phyloP scores from a whole-genome alignment of 164 flowering plant genomes.

The Tetracentron sinense region DNA sequence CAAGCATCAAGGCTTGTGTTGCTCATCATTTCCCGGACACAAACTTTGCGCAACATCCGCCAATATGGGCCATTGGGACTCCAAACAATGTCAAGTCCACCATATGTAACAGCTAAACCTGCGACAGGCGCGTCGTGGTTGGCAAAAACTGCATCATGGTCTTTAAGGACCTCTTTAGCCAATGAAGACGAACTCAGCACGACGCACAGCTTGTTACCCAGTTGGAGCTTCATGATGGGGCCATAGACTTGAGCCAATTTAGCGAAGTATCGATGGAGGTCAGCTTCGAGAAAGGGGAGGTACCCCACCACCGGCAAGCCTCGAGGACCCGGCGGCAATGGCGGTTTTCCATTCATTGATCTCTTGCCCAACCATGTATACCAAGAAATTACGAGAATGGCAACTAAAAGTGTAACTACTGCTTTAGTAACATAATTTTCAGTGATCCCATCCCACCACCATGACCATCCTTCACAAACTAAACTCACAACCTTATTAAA shows the following conservation, averaged over 20 bases:
- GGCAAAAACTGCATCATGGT: not conserved
- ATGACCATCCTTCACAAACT: not conserved
- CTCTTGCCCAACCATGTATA: not conserved
- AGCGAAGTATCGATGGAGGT: not conserved
- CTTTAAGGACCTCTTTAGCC: too few relatives aligned
- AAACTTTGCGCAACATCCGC: not conserved
- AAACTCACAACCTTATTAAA: not conserved
- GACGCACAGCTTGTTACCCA: not conserved
- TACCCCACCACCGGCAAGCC: not conserved
- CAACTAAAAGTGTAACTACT: not conserved
- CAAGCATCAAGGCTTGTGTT: constrained; percentile 4
- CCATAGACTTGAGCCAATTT: too few relatives aligned
- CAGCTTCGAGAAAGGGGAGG: not conserved
- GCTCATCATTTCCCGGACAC: not conserved
- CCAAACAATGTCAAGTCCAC: not conserved
- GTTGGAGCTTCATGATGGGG: too few relatives aligned
- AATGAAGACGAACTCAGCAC: not conserved
- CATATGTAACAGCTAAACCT: not conserved
- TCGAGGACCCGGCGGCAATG: not conserved
- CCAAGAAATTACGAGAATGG: not conserved
- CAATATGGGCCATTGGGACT: not conserved
- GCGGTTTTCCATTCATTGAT: not conserved
- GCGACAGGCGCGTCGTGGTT: not conserved
- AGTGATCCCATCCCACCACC: constrained; percentile 1
- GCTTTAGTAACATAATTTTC: not conserved